Conservation (phyloP, 176 grass and related monocot genomes). For the Avena insularis region DNA sequence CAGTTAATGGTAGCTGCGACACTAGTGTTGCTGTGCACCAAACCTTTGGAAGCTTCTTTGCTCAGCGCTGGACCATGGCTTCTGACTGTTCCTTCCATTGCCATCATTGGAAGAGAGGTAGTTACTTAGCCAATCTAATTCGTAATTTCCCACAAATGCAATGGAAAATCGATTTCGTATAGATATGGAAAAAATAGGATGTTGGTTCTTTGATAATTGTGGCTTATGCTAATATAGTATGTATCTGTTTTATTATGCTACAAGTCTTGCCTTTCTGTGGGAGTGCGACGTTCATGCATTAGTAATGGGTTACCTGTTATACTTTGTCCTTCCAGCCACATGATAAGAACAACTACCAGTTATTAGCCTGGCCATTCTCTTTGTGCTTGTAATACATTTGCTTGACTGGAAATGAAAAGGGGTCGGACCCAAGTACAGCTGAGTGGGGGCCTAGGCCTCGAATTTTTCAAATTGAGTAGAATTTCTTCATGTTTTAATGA, state of each 20-base stretch:
- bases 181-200: constrained; percentile 2
- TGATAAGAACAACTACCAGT: constrained; percentile 14
- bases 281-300: neutral
- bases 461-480: too few relatives aligned
- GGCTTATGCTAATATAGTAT: constrained; percentile 11
- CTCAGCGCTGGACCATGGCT: constrained; percentile 78
- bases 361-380: neutral
- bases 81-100: constrained; percentile 93
- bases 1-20: constrained; percentile 99
- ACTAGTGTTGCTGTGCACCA: constrained; percentile 85
- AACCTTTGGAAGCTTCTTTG: constrained; percentile 73
- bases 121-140: constrained; percentile 37
- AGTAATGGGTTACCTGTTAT: neutral
- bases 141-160: neutral
- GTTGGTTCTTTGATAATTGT: neutral
- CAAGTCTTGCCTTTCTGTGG: neutral
- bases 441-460: too few relatives aligned
- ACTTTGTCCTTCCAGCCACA: neutral
- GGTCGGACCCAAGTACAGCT: neutral
- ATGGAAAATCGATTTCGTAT: constrained; percentile 22
- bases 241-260: constrained; percentile 18
- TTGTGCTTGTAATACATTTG: constrained; percentile 26
- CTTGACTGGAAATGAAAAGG: neutral
- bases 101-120: constrained; percentile 99
- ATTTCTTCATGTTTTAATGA: too few relatives aligned